Evolutionary conservation across 2,329 filamentous ascomycete species (phyloP).

Genomic region (Aspergillus viridinutans): DNA sequence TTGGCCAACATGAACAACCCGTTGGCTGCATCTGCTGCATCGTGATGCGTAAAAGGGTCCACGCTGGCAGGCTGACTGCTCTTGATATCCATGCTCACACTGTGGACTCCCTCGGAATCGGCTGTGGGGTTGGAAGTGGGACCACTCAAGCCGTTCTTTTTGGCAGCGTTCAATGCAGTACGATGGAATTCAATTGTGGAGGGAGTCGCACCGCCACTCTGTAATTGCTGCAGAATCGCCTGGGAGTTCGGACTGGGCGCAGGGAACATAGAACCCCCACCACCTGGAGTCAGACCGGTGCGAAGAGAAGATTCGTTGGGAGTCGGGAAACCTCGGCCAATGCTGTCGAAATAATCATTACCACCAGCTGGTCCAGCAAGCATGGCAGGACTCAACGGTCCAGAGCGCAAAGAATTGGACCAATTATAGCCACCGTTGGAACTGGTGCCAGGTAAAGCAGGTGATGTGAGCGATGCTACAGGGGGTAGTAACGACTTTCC

Average conservation of each 20-base stretch:
- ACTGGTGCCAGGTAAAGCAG: conserved; percentile 72
- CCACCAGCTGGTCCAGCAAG: conserved; percentile 71
- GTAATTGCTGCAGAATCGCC: conserved; percentile 72
- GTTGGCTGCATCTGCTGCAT: conserved; percentile 89
- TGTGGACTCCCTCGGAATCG: conserved; percentile 34
- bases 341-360: conserved; percentile 84
- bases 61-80: conserved; percentile 45
- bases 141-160: conserved; percentile 49
- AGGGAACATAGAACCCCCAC: conserved; percentile 96
- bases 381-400: conserved; percentile 95
- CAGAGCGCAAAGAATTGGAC: conserved; percentile 82
- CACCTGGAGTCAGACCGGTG: conserved; percentile 87
- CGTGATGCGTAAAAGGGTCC: conserved; percentile 78
- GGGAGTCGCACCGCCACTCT: conserved; percentile 79
- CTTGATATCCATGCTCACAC: conserved; percentile 41
- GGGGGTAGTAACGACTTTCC: conserved; percentile 78
- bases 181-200: conserved; percentile 91
- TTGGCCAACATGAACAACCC: conserved; percentile 84
- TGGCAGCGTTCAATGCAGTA: conserved; percentile 77
- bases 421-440: conserved; percentile 69
- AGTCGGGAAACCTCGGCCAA: conserved; percentile 83
- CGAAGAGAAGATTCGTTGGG: conserved; percentile 94
- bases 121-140: conserved; percentile 42
- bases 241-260: conserved; percentile 83
- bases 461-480: conserved; percentile 86